A percentile compares a stretch with the other conserved stretches of the same genome.
These are phyloP conservation scores for Candida sanyaensis DNA, from an alignment of 1,139 yeast species.

Conservation along the genomic window DNA sequence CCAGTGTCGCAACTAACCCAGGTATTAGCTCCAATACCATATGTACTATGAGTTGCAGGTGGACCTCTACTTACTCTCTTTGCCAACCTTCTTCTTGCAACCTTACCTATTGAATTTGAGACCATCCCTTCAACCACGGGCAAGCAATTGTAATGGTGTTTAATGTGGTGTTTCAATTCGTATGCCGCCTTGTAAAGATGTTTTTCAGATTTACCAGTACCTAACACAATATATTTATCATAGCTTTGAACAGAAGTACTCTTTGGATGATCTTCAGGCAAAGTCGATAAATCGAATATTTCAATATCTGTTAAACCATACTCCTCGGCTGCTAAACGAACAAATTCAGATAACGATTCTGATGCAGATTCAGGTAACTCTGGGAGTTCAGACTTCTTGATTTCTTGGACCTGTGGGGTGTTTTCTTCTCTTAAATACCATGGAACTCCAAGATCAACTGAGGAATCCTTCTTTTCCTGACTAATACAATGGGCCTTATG, in stretches of 20 bases:
- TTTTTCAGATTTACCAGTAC: slow-evolving; percentile 77
- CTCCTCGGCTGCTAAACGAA: slow-evolving; percentile 52
- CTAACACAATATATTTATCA: slow-evolving; percentile 57
- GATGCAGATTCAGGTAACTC: slow-evolving; percentile 62
- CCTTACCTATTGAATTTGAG: slow-evolving; percentile 58
- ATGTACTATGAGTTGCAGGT: slow-evolving; percentile 54
- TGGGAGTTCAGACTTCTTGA: slow-evolving; percentile 35
- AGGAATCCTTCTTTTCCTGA: neutral
- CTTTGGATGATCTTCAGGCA: slow-evolving; percentile 45
- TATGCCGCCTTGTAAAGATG: slow-evolving; percentile 75
- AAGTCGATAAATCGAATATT: slow-evolving; percentile 50
- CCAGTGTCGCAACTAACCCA: slow-evolving; percentile 83
- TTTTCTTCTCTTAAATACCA: slow-evolving; percentile 64
- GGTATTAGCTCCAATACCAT: slow-evolving; percentile 59
- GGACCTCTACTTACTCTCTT: slow-evolving; percentile 58
- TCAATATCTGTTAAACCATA: slow-evolving; percentile 66
- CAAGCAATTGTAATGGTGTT: slow-evolving; percentile 31
- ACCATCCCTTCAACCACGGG: slow-evolving; percentile 74
- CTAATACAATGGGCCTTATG: neutral
- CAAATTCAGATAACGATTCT: slow-evolving; percentile 40
- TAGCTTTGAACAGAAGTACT: slow-evolving; percentile 26
- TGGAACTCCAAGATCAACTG: slow-evolving; percentile 35
- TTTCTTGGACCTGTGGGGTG: slow-evolving; percentile 36
- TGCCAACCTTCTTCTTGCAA: slow-evolving; percentile 62
- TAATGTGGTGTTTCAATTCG: slow-evolving; percentile 47